Conservation (phyloP, 768 basidiomycete genomes). For the Amanita exitialis region DNA sequence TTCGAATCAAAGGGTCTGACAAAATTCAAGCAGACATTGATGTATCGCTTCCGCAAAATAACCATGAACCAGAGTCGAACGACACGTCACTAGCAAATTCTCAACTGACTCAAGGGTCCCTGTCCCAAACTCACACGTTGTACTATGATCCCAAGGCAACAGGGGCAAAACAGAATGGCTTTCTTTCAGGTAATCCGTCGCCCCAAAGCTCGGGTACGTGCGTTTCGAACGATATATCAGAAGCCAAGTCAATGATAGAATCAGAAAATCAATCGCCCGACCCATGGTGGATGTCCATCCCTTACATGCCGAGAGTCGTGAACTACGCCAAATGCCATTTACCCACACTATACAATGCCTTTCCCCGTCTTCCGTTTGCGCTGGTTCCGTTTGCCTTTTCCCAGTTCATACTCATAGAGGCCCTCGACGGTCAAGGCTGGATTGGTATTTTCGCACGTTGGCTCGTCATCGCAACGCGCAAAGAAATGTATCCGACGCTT, state of each 20-base stretch:
- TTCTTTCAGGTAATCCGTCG: conserved; percentile 6
- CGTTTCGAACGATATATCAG: background rate
- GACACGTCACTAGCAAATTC: background rate
- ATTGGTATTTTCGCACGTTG: conserved; percentile 72
- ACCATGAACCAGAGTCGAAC: background rate
- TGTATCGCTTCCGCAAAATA: background rate
- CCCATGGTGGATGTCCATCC: background rate
- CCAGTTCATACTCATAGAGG: conserved; percentile 91
- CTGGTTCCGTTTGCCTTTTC: conserved; percentile 89
- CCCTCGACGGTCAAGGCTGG: conserved; percentile 76
- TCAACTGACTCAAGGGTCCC: conserved; percentile 6
- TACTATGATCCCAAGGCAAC: too few relatives aligned
- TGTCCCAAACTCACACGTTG: too few relatives aligned
- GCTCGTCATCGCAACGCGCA: conserved; percentile 37
- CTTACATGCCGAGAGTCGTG: background rate
- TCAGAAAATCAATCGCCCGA: too few relatives aligned
- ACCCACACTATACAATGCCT: conserved; percentile 61
- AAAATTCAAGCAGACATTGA: background rate
- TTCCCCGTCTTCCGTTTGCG: conserved; percentile 65
- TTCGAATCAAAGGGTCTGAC: conserved; percentile 10
- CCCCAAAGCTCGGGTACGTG: background rate
- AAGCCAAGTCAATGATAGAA: background rate
- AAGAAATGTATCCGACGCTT: conserved; percentile 38
- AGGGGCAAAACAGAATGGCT: too few relatives aligned
- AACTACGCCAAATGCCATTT: conserved; percentile 8